phyloP scores from a whole-genome alignment of 2,329 filamentous ascomycete species.

The Gyromitra esculenta region DNA sequence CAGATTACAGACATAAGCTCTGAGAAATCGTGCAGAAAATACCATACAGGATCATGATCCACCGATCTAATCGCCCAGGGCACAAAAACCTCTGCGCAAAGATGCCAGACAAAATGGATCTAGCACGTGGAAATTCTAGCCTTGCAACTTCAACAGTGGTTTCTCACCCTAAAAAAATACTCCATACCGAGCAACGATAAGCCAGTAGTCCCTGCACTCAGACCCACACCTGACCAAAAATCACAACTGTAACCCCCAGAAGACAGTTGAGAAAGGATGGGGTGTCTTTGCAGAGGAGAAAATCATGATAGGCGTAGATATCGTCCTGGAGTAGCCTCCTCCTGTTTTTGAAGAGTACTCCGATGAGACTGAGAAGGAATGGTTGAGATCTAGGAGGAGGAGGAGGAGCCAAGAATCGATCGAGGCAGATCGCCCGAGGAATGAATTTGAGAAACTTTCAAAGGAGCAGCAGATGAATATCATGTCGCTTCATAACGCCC shows the following conservation, averaged over 20 bases:
- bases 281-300: conserved; percentile 1
- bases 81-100: background rate
- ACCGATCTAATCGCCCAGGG: background rate
- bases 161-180: background rate
- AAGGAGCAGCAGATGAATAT: conserved; percentile 10
- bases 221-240: background rate
- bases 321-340: conserved; percentile 8
- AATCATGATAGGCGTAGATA: background rate
- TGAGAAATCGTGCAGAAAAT: background rate
- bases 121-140: background rate
- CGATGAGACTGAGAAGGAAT: background rate
- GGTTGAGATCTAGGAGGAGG: background rate
- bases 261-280: conserved; percentile 8
- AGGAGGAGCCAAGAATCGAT: background rate
- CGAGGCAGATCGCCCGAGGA: conserved; percentile 2
- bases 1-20: background rate
- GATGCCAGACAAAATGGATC: background rate
- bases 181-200: background rate
- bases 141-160: background rate
- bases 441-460: conserved; percentile 17
- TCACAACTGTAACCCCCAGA: background rate
- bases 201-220: background rate
- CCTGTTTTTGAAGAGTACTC: conserved; percentile 2
- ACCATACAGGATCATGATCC: background rate
- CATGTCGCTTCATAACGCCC: conserved; percentile 20